Evolutionary conservation across 2,329 filamentous ascomycete genomes (phyloP), one percentile per base, ranked within the genome.

Genomic region (Pestalotiopsis sp.): DNA sequence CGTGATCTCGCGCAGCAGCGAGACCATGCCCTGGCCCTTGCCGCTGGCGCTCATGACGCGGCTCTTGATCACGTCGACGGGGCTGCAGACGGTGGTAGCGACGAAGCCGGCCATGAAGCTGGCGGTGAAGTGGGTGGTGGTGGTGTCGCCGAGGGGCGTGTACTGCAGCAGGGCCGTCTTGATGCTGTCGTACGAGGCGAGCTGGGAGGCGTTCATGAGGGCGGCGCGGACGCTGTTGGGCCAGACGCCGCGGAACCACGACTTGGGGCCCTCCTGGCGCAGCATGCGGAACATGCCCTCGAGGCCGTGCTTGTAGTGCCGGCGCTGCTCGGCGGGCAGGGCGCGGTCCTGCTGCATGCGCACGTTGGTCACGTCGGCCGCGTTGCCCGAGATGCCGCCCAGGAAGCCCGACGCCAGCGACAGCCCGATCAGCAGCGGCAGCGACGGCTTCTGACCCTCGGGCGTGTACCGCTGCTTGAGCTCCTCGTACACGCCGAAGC

Each of bases 401-500:
- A 97, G 81, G 78, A 98, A 93, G 65, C 96, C 96, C 7, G 96
- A 95, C 36, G 90, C 83, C 27, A 90, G 92, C 66, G 95, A 93
- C 81, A 98, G 93, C 72, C 88, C 92, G 71, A 97, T 87, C 11
- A 99, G 90, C n/a, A 89, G 86, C 12, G 90, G 85, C 74, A 97
- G 90, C 2, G 92, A 90, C 2, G 94, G 92, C 65, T 84, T 81
- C 57, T 76, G 73, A 72, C 82, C 80, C 31, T 77, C 74, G 45
- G 76, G 74, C 49, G 89, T 88, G 77, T 91, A 86, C 65, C 87
- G 88, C 27, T 88, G 83, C 83, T 99, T 99, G 69, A 98, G 86
- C 74, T 97, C 91, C 82, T 98, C 96, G 85, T 99, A 99, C 72
- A 98, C 90, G 72, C 94, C 96, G 83, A 99, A 99, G 63, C 96